Conservation (phyloP, 1,284 basidiomycete species). For the Malassezia furfur region DNA sequence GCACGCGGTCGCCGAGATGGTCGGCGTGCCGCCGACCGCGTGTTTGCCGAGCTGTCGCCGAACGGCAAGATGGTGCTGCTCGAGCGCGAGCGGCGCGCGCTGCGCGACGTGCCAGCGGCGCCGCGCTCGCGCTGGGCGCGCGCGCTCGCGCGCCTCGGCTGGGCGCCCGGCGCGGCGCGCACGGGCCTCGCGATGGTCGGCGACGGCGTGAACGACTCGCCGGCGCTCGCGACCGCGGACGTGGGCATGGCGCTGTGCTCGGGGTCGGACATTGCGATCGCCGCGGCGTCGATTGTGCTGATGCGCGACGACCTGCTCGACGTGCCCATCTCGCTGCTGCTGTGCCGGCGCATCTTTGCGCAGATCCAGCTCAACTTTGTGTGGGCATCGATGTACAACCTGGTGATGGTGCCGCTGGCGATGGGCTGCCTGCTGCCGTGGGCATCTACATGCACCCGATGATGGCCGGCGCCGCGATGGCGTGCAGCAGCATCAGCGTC, state of each 20-base stretch:
- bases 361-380: conserved; percentile 64
- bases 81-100: conserved; percentile 11
- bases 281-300: conserved; percentile 93
- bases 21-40: conserved; percentile 34
- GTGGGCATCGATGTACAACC: conserved; percentile 61
- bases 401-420: conserved; percentile 90
- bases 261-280: conserved; percentile 91
- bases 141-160: conserved; percentile 5
- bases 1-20: conserved; percentile 29
- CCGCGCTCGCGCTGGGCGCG: background rate
- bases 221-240: conserved; percentile 84
- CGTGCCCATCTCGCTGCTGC: conserved; percentile 86
- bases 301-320: conserved; percentile 93
- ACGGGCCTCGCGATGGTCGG: conserved; percentile 62
- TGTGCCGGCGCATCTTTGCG: conserved; percentile 76
- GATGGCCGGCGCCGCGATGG: conserved; percentile 96
- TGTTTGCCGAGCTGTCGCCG: conserved; percentile 42
- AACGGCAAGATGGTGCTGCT: conserved; percentile 39
- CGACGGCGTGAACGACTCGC: conserved; percentile 97
- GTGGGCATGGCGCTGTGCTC: conserved; percentile 92
- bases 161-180: background rate
- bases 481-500: conserved; percentile 89
- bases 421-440: conserved; percentile 93
- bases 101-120: conserved; percentile 7
- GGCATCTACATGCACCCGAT: conserved; percentile 87